Base-by-base conservation (phyloP, 1,284 basidiomycete species). In the Papiliotrema flavescens region DNA sequence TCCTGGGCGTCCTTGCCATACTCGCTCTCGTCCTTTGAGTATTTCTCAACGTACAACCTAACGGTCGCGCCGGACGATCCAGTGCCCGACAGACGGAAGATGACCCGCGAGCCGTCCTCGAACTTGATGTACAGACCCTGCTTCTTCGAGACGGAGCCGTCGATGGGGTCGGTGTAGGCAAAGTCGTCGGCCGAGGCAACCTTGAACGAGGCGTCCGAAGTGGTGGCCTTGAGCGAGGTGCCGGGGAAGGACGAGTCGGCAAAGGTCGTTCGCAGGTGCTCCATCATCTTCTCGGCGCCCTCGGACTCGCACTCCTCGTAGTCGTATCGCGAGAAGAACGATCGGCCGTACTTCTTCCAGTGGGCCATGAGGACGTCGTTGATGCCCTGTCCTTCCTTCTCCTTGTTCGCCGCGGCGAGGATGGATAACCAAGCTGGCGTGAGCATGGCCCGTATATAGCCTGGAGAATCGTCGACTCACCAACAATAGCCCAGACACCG, bases 281-380 rank as follows among this genome's bases (percentile, higher is more conserved):
- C 82, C 74, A 98, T 92, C 69, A 98, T 81, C 61, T 85, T 84
- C 68, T 89, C 85, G 47, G 96, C 95, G 34, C 89, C 90, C 35
- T 88, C 89, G 0, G 91, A 91, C 15, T 90, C 84, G 47, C 97
- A 92, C 76, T 98, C 96, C 76, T 98, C 95, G 79, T 98, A 98
- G 79, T 98, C 95, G 79, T 98, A 98, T 63, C 80, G 87, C 59
- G 89, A 93, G 84, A 98, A 98, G 85, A 98, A 98, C 59, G 88
- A 93, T 62, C 95, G 91, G 42, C 95, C 95, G 78, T 98, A 98
- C 68, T 84, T 86, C 60, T 83, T 81, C 80, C 98, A 98, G 81
- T 95, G 91, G 61, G 83, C 84, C 63, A 86, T 81, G 40, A 96
- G 83, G 61, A 96, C 79, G 69, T 95, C 91, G 61, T 91, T 92